phyloP scores from a whole-genome alignment of 441 rosid genomes.

The Erodium texanum region DNA sequence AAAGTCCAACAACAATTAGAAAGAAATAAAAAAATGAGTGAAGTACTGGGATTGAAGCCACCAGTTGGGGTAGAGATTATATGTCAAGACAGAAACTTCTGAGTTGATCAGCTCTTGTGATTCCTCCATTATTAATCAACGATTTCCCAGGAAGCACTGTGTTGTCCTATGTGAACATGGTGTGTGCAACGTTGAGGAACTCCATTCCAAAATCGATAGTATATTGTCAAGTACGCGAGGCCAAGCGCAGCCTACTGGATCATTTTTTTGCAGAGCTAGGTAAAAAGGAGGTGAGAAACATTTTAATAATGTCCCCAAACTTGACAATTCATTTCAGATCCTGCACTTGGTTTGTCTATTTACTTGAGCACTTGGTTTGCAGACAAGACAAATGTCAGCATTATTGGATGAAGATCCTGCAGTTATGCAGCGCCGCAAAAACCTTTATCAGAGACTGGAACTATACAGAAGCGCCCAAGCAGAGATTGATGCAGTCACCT shows the following conservation, averaged over 20 bases:
- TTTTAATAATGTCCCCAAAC: neutral
- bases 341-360: neutral
- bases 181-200: constrained; percentile 62
- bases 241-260: constrained; percentile 81
- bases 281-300: constrained; percentile 65
- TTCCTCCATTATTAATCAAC: neutral
- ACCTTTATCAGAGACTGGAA: constrained; percentile 74
- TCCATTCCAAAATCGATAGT: constrained; percentile 94
- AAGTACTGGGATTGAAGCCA: too few species aligned
- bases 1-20: too few species aligned
- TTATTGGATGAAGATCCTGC: constrained; percentile 97
- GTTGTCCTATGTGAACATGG: constrained; percentile 71
- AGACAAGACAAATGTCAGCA: constrained; percentile 78
- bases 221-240: constrained; percentile 88
- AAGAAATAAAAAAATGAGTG: too few species aligned
- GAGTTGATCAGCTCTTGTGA: neutral
- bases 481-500: constrained; percentile 85
- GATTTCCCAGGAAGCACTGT: constrained; percentile 48
- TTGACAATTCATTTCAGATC: neutral
- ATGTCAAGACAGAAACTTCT: too few species aligned
- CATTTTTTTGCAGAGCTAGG: constrained; percentile 80
- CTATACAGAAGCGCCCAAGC: constrained; percentile 90
- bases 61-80: too few species aligned
- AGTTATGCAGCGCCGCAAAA: constrained; percentile 70
- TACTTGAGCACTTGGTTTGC: constrained; percentile 11